These are phyloP conservation scores for Chloranthus sessilifolius DNA, from an alignment of 164 flowering plant species.

Conservation along the genomic window DNA sequence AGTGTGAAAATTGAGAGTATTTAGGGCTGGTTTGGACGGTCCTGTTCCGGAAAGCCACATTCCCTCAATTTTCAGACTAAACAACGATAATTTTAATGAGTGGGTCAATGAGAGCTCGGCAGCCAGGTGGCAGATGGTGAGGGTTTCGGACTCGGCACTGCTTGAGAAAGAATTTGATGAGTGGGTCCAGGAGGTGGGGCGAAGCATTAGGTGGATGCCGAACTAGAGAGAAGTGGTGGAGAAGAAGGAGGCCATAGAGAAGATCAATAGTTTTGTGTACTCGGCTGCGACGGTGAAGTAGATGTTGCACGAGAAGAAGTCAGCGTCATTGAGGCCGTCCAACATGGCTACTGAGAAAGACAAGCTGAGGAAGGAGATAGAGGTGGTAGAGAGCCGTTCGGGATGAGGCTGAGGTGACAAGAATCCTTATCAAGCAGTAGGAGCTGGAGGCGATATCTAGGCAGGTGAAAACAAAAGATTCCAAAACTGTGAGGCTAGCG, in stretches of 20 bases:
- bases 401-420: conserved; percentile 61
- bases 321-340: conserved; percentile 71
- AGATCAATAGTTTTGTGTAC: conserved; percentile 60
- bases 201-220: conserved; percentile 65
- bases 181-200: conserved; percentile 80
- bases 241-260: conserved; percentile 72
- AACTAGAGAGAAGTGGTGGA: conserved; percentile 59
- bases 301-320: conserved; percentile 92
- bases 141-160: conserved; percentile 85
- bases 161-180: conserved; percentile 65
- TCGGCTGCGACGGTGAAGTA: conserved; percentile 91
- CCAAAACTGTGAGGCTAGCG: conserved; percentile 70
- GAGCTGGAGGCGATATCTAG: conserved; percentile 66
- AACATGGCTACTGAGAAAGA: conserved; percentile 91
- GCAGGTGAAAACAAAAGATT: conserved; percentile 39
- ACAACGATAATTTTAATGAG: too few species aligned
- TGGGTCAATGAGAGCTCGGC: conserved; percentile 87
- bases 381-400: conserved; percentile 63
- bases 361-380: conserved; percentile 63
- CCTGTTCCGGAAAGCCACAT: too few species aligned
- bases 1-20: too few species aligned
- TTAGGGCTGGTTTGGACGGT: too few species aligned
- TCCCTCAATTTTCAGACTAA: too few species aligned
- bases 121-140: conserved; percentile 98
- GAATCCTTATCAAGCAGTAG: conserved; percentile 59